phyloP scores from a whole-genome alignment of 306 rosid genomes.

The Vachellia pachyceras region DNA sequence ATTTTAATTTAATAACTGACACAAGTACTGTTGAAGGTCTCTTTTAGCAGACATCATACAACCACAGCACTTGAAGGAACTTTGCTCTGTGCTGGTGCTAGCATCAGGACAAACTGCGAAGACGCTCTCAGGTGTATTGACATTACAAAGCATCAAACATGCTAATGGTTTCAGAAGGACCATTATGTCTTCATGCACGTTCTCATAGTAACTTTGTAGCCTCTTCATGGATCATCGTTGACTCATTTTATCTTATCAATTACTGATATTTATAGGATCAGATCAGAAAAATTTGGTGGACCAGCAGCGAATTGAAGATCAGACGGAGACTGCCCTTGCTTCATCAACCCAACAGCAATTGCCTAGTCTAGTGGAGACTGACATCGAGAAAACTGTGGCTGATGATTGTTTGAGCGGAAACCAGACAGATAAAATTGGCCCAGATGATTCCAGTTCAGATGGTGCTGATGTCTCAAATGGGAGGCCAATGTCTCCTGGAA shows the following conservation, averaged over 20 bases:
- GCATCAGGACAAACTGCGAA: conserved; percentile 87
- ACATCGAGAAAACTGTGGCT: conserved; percentile 62
- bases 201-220: not conserved
- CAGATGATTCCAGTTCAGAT: conserved; percentile 75
- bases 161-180: conserved; percentile 14
- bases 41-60: conserved; percentile 96
- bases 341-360: conserved; percentile 72
- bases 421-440: conserved; percentile 66
- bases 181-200: conserved; percentile 22
- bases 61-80: conserved; percentile 92
- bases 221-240: conserved; percentile 1
- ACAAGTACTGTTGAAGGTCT: conserved; percentile 69
- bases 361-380: conserved; percentile 61
- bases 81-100: conserved; percentile 89
- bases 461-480: conserved; percentile 69
- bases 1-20: conserved; percentile 49
- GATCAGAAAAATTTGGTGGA: conserved; percentile 67
- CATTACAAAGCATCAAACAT: conserved; percentile 21
- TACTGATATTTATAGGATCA: conserved; percentile 46
- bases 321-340: conserved; percentile 70
- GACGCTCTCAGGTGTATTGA: conserved; percentile 70
- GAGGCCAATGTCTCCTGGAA: conserved; percentile 97
- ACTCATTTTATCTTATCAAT: conserved; percentile 23
- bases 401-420: conserved; percentile 84
- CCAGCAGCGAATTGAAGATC: conserved; percentile 65